Base-by-base conservation (phyloP, 2,329 filamentous ascomycete species). In the Botrytis squamosa region DNA sequence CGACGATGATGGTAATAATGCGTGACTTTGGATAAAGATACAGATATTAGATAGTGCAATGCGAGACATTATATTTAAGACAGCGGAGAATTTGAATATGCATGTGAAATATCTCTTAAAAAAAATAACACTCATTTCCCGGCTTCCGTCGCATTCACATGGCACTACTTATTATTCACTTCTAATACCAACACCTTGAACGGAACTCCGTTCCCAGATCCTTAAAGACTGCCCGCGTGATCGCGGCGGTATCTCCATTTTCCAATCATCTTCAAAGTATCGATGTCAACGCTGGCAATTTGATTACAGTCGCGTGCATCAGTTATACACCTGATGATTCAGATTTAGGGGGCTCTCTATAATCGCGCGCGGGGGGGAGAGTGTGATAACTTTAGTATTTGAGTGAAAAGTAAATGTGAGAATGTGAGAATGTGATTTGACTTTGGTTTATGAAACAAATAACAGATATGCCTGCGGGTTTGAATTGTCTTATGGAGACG, bases 161-260 rank as follows among this genome's bases (percentile, higher is more conserved):
- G 2, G 29, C 20, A 8, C 44, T 6, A 4, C 38, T 6, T 10
- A 18, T 25, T n/a, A 18, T 25, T n/a, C 25, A 18, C 3, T 16
- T n/a, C 8, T 22, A 40, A 8, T 16, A n/a, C 25, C 14, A 63
- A 16, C 14, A 18, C 40, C 4, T 57, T 14, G 18, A 3, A 57
- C 1, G n/a, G 8, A 33, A 29, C 3, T 18, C n/a, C 14, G 1
- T 29, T 29, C 0, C n/a, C 2, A 4, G 6, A 1, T 8, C 6
- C 14, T 3, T 4, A 9, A 18, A 29, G 6, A 18, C 7, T 9
- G 0, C 6, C 52, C n/a, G n/a, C 14, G n/a, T 57, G n/a, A 29
- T 18, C n/a, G 7, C 18, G 12, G n/a, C 25, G 29, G n/a, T 55
- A 16, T 18, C 5, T 3, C 14, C 14, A 55, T 1, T 55, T 55